Evolutionary conservation across 805 yeast genomes (phyloP).

Genomic region (Lipomyces spencermartinsiae): DNA sequence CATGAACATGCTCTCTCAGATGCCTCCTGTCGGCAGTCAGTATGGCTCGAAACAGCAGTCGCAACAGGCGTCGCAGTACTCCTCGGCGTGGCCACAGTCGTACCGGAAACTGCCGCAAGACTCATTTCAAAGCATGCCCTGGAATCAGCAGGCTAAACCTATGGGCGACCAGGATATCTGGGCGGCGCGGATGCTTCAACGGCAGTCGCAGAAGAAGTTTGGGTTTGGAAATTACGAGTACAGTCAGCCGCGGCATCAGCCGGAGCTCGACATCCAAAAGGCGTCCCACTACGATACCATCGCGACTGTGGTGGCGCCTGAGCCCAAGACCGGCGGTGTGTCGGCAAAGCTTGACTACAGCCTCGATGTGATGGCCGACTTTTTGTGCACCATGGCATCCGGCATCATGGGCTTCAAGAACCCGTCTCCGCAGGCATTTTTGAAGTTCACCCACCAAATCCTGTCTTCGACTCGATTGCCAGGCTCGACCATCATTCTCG

Average conservation of each 20-base stretch:
- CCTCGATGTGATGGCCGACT: conserved; percentile 76
- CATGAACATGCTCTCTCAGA: conserved; percentile 11
- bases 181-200: conserved; percentile 5
- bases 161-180: conserved; percentile 3
- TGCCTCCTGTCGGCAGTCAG: conserved; percentile 10
- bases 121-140: conserved; percentile 8
- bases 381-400: conserved; percentile 73
- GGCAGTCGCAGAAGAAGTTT: conserved; percentile 4
- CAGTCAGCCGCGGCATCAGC: conserved; percentile 6
- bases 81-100: conserved; percentile 5
- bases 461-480: conserved; percentile 89
- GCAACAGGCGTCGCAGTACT: conserved; percentile 7
- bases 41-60: conserved; percentile 12
- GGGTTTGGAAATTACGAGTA: conserved; percentile 7
- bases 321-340: conserved; percentile 67
- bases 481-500: conserved; percentile 75
- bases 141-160: not conserved
- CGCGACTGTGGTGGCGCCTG: conserved; percentile 6
- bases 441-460: conserved; percentile 66
- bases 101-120: conserved; percentile 3
- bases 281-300: conserved; percentile 2
- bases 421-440: conserved; percentile 58
- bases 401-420: conserved; percentile 52
- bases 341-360: conserved; percentile 80
- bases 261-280: conserved; percentile 4